These are phyloP conservation scores for Umbelopsis isabellina DNA, from an alignment of 192 early-diverging fungal genomes.

Conservation along the genomic window DNA sequence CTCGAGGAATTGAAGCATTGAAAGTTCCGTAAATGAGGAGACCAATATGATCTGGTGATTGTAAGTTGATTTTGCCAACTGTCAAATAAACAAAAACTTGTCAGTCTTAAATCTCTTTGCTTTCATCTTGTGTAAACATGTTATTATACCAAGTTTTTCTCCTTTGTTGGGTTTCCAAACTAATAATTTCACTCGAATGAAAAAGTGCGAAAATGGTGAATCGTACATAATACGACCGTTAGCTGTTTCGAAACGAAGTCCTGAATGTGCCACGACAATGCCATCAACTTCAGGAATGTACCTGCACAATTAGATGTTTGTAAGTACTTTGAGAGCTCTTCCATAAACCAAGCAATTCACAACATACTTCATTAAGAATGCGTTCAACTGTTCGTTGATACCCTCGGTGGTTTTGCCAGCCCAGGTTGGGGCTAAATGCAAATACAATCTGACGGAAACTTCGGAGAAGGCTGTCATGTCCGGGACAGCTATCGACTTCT, in stretches of 20 bases:
- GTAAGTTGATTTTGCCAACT: conserved; percentile 88
- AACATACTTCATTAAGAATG: conserved; percentile 69
- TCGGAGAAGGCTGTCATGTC: conserved; percentile 36
- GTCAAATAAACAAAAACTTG: conserved; percentile 2
- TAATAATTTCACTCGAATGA: conserved; percentile 67
- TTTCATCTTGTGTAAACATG: background rate
- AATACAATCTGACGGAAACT: conserved; percentile 45
- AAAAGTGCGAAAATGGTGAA: conserved; percentile 82
- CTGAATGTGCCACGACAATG: conserved; percentile 80
- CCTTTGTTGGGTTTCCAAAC: conserved; percentile 81
- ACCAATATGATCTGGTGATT: conserved; percentile 94
- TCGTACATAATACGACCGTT: conserved; percentile 78
- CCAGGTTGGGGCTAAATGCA: conserved; percentile 72
- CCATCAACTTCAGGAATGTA: conserved; percentile 87
- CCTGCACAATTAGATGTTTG: conserved; percentile 44
- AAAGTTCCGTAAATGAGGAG: conserved; percentile 91
- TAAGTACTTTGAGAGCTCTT: background rate
- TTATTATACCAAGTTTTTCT: conserved; percentile 55
- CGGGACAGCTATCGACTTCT: background rate
- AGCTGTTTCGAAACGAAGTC: conserved; percentile 61
- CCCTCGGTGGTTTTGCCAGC: conserved; percentile 58
- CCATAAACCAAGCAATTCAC: background rate
- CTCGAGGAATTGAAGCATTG: conserved; percentile 92
- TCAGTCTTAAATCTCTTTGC: background rate
- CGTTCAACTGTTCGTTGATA: conserved; percentile 64